Base-by-base conservation (phyloP, 2,329 filamentous ascomycete genomes). In the Pseudogymnoascus sp. region DNA sequence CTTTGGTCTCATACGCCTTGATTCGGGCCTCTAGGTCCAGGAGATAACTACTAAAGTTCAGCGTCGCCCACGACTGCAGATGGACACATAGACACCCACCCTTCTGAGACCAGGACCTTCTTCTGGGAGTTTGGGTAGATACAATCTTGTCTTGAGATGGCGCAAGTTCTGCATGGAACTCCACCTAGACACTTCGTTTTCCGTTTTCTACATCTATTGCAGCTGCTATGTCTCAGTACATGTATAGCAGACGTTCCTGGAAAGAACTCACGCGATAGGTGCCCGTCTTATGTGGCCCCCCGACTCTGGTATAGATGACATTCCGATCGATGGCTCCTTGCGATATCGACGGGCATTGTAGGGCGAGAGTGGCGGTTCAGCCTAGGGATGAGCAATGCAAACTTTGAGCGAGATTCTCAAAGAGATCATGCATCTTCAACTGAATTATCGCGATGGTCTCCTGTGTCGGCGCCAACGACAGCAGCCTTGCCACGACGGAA, bases 171-270 rank as follows among this genome's bases (percentile, higher is more conserved):
- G 48, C 68, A 69, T 13, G 68, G 63, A 21, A 42, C 55, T 39
- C 62, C 64, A 33, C 66, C 68, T 5, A 58, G 59, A 35, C 68
- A 69, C 61, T 67, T 68, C 6, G 67, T 69, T 52, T 69, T 69
- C 10, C 67, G 61, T 29, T 62, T 66, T 55, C 64, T 64, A 58
- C 68, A 69, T 18, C 61, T 60, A 45, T 67, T 65, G 65, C 68
- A 69, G 1, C 68, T 69, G 63, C n/a, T 12, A 59, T 29, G n/a
- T 37, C 40, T 29, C 12, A 45, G 36, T 45, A 18, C 10, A 5
- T 60, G 35, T 18, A 21, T 7, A 25, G 15, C 18, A 39, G 5
- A 25, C 27, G 45, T 31, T 55, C 13, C 27, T 55, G 27, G 45
- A 31, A 18, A 55, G 45, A 33, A 27, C 45, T 55, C 45, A 55